Percentiles rank a stretch among this genome's conserved stretches.
phyloP scores from a whole-genome alignment of 345 rosid genomes.

The Brassica nigra region DNA sequence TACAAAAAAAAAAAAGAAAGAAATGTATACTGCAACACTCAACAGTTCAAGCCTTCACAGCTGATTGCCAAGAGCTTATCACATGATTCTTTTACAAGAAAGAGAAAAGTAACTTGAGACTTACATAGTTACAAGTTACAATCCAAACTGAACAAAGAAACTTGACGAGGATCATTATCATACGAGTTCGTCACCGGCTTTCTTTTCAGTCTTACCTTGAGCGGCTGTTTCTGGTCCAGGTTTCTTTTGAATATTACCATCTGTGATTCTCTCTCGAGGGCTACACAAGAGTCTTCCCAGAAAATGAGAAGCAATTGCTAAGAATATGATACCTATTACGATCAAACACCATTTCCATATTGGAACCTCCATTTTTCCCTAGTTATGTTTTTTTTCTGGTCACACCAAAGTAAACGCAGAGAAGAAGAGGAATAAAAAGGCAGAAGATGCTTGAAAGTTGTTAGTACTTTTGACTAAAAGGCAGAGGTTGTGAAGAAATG shows the following conservation, averaged over 20 bases:
- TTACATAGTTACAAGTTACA: constrained; percentile 7
- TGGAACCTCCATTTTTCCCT: constrained; percentile 32
- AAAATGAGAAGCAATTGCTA: constrained; percentile 35
- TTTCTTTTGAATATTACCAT: constrained; percentile 12
- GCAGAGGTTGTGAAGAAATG: constrained; percentile 17
- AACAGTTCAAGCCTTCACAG: not conserved
- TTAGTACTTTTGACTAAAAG: constrained; percentile 36
- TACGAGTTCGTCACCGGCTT: constrained; percentile 8
- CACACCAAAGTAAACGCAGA: not conserved
- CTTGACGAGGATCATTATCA: constrained; percentile 19
- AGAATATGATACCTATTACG: constrained; percentile 18
- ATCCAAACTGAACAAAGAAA: constrained; percentile 1
- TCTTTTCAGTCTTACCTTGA: constrained; percentile 5
- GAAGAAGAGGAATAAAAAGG: constrained; percentile 1
- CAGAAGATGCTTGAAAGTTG: constrained; percentile 22
- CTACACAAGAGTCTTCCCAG: constrained; percentile 24
- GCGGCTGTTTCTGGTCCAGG: constrained; percentile 10
- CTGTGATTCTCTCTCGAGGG: constrained; percentile 36
- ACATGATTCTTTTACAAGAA: constrained; percentile 14
- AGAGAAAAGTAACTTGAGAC: not conserved
- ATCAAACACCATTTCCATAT: constrained; percentile 40
- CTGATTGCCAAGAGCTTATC: not conserved
- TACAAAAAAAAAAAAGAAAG: not conserved
- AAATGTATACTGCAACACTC: not conserved
- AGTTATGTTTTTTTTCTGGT: constrained; percentile 1